phyloP scores from a whole-genome alignment of 768 basidiomycete genomes.

The Termitomyces sp. region DNA sequence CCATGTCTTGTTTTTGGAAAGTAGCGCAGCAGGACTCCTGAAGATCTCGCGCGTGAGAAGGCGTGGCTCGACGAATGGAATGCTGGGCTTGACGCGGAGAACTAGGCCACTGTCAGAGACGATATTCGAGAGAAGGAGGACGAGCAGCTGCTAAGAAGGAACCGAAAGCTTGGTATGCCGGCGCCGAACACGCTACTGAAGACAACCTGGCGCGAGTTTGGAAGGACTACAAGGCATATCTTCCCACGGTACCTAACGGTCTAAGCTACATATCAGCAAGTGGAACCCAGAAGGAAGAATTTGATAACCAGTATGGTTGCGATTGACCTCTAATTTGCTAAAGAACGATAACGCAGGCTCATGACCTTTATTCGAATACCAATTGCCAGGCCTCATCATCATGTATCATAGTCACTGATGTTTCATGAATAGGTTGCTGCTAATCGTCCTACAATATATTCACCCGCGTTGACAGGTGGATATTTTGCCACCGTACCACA shows the following conservation, averaged over 20 bases:
- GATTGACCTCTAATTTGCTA: background rate
- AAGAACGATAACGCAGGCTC: too few relatives aligned
- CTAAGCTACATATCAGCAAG: conserved; percentile 35
- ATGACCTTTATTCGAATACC: background rate
- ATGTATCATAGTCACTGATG: background rate
- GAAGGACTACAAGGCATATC: conserved; percentile 38
- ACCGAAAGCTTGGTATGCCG: conserved; percentile 28
- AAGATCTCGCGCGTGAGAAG: conserved; percentile 26
- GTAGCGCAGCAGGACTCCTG: conserved; percentile 29
- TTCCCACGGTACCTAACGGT: conserved; percentile 21
- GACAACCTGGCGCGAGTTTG: conserved; percentile 28
- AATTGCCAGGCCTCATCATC: background rate
- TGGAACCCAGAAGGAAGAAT: conserved; percentile 34
- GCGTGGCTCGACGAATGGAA: conserved; percentile 32
- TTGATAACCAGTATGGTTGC: conserved; percentile 14
- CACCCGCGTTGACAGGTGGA: conserved; percentile 66
- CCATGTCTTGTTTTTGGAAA: too few relatives aligned
- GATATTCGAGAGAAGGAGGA: conserved; percentile 21
- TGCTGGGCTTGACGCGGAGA: conserved; percentile 22
- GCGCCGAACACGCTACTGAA: conserved; percentile 25
- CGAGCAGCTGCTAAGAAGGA: conserved; percentile 12
- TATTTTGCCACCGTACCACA: conserved; percentile 62
- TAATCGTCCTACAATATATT: conserved; percentile 74
- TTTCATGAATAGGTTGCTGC: conserved; percentile 53
- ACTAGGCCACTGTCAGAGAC: conserved; percentile 19